These are phyloP conservation scores for Aspergillus persii DNA, from an alignment of 2,329 filamentous ascomycete genomes.

Conservation along the genomic window DNA sequence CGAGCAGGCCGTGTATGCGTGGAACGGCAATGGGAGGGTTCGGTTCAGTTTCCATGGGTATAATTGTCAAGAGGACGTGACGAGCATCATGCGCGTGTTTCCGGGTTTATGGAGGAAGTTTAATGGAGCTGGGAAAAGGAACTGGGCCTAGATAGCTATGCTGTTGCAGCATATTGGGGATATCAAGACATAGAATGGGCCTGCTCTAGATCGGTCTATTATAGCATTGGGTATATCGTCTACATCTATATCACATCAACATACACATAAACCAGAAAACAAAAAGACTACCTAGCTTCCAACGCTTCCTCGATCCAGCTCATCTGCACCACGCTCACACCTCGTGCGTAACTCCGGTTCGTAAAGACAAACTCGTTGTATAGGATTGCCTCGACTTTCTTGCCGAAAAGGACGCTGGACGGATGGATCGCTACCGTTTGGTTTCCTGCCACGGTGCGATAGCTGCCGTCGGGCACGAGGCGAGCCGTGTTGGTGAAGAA, in stretches of 20 bases:
- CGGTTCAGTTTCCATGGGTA: neutral
- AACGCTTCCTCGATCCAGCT: slow-evolving; percentile 59
- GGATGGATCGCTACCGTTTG: slow-evolving; percentile 64
- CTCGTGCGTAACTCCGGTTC: slow-evolving; percentile 60
- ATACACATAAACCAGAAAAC: neutral
- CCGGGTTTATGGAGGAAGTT: neutral
- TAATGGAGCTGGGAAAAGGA: neutral
- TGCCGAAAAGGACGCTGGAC: slow-evolving; percentile 59
- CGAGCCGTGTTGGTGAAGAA: slow-evolving; percentile 62
- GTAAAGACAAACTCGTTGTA: slow-evolving; percentile 67
- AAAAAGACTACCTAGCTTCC: slow-evolving; percentile 18
- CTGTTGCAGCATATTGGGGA: too few relatives aligned
- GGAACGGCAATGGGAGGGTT: neutral
- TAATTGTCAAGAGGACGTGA: neutral
- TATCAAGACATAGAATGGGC: too few relatives aligned
- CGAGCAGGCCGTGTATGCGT: neutral
- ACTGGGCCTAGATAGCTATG: too few relatives aligned
- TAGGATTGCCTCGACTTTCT: slow-evolving; percentile 61
- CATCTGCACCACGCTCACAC: slow-evolving; percentile 62
- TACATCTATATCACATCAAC: neutral
- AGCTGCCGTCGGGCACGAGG: slow-evolving; percentile 59
- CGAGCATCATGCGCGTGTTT: neutral
- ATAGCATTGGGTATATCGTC: neutral
- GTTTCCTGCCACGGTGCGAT: slow-evolving; percentile 60
- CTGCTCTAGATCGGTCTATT: too few relatives aligned